phyloP scores from a whole-genome alignment of 73 alveolate species.

The Paramecium sonneborni region DNA sequence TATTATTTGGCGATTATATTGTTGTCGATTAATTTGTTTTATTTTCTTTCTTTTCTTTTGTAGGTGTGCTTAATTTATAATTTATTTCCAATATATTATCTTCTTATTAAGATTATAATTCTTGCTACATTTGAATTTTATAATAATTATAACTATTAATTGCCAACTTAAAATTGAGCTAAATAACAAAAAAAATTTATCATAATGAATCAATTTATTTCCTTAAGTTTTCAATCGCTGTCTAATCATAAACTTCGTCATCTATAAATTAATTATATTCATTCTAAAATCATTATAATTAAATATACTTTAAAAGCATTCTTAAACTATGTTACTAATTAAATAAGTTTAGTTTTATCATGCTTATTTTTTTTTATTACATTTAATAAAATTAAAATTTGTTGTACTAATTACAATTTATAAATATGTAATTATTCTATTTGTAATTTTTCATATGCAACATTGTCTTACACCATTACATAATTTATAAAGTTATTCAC shows the following conservation, averaged over 20 bases:
- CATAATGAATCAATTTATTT: background rate
- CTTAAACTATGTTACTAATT: background rate
- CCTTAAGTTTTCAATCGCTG: background rate
- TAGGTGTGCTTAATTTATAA: background rate
- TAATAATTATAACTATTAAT: background rate
- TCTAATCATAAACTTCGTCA: background rate
- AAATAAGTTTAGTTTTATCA: background rate
- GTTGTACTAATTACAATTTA: background rate
- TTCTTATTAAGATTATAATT: background rate
- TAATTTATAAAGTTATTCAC: background rate
- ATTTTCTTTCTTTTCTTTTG: background rate
- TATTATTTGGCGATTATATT: background rate
- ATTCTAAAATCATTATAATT: background rate
- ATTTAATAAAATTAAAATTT: background rate
- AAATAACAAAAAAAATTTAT: no score
- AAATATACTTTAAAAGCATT: background rate
- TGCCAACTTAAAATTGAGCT: background rate
- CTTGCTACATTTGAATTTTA: background rate
- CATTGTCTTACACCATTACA: background rate
- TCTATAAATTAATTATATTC: background rate
- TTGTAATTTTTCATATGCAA: background rate
- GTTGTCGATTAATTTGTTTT: background rate
- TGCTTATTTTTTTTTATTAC: background rate
- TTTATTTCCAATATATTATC: background rate
- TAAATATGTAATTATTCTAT: background rate